Base-by-base conservation (phyloP, 495 filamentous ascomycete species). In the Echria macrotheca region DNA sequence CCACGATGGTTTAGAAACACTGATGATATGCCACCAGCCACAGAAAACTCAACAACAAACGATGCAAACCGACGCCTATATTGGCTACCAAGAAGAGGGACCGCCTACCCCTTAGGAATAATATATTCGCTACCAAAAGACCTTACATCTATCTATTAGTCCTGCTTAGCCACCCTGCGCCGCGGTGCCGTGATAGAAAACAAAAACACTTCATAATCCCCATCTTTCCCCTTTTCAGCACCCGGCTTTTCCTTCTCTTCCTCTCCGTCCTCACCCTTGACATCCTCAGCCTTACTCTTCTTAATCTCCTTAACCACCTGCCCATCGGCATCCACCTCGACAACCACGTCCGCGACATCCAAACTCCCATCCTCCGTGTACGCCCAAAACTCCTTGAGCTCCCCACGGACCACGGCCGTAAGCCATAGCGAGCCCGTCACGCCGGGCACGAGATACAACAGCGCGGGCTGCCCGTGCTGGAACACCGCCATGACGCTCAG, bases 371-470 rank as follows among this genome's bases (percentile, higher is more conserved):
- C 83, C 56, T 97, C 93, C 5, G 79, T 86, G 57, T 89, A 98
- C 4, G 71, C 69, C 85, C 84, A 94, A 82, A 97, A 85, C 21
- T 79, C 63, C 21, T 61, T 67, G 9, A 87, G 23, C 54, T 96
- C 90, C 3, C 87, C 82, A 31, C 81, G 79, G 9, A 76, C 50
- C 1, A 82, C 50, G 4, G 84, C 93, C n/a, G 85, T 91, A n/a
- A 80, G 66, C 88, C 89, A 96, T 8, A 95, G 56, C 1, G 82
- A 74, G 9, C 73, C 70, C 9, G 96, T 62, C 3, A 96, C 90
- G 1, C 86, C 82, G 0, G 93, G 93, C 2, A 97, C 94, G 11
- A 98, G 80, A 58, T 98, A 98, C 6, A 98, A 70, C 32, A 98
- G 75, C 9, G 93, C 93, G 0, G 93, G 93, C 55, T 98, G 93